Percentiles rank a stretch among this genome's conserved stretches.
Conservation (phyloP, 768 basidiomycete genomes). For the Paxillus involutus region DNA sequence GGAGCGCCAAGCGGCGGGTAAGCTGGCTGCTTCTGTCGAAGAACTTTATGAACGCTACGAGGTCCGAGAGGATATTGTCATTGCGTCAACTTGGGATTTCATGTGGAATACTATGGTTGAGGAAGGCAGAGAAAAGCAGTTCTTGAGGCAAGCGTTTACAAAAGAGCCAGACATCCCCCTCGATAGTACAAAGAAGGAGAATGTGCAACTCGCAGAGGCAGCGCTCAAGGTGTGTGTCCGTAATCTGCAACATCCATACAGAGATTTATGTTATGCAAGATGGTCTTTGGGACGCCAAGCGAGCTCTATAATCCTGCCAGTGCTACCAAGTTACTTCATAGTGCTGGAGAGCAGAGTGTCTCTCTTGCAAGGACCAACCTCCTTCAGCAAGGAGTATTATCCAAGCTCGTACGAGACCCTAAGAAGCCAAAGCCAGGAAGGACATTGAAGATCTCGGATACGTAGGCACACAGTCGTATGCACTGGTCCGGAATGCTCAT, state of each 20-base stretch:
- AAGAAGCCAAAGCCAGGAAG: slow-evolving; percentile 69
- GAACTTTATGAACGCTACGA: slow-evolving; percentile 49
- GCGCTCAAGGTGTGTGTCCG: slow-evolving; percentile 59
- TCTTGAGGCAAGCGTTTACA: slow-evolving; percentile 58
- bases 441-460: slow-evolving; percentile 73
- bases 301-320: slow-evolving; percentile 65
- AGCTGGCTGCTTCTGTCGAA: slow-evolving; percentile 45
- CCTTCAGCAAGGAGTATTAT: slow-evolving; percentile 62
- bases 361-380: slow-evolving; percentile 58
- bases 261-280: slow-evolving; percentile 42
- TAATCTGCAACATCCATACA: neutral
- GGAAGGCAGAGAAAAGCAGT: slow-evolving; percentile 71
- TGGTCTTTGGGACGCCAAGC: slow-evolving; percentile 72
- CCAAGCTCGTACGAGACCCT: slow-evolving; percentile 63
- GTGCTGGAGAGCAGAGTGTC: slow-evolving; percentile 55
- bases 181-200: slow-evolving; percentile 30
- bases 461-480: slow-evolving; percentile 33
- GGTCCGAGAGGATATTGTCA: slow-evolving; percentile 43
- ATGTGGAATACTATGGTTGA: slow-evolving; percentile 73
- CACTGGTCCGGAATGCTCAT: neutral
- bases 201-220: slow-evolving; percentile 58
- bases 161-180: slow-evolving; percentile 35
- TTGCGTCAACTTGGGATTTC: slow-evolving; percentile 63
- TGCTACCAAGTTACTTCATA: slow-evolving; percentile 57
- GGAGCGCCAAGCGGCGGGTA: slow-evolving; percentile 37